Evolutionary conservation across 2,329 filamentous ascomycete species (phyloP).

Genomic region (Xylariaceae sp.): DNA sequence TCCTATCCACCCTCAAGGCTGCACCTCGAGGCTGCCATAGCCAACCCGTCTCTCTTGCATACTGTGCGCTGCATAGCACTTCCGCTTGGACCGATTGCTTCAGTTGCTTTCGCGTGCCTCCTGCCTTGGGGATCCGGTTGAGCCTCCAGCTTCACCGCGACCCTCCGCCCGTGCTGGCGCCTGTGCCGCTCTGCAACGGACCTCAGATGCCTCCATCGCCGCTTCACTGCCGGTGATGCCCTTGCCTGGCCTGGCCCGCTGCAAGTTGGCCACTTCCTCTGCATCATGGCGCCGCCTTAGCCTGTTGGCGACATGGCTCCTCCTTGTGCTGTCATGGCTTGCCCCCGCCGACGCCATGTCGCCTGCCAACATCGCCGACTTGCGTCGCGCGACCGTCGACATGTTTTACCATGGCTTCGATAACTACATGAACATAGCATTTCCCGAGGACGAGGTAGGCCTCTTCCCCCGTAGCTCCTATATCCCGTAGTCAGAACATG

Average conservation of each 20-base stretch:
- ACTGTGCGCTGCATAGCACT: too few species aligned
- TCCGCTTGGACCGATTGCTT: too few species aligned
- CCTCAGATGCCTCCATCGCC: constrained; percentile 29
- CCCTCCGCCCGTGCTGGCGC: constrained; percentile 10
- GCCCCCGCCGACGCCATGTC: constrained; percentile 48
- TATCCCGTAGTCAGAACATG: constrained; percentile 16
- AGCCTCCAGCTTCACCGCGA: constrained; percentile 7
- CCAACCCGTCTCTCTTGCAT: too few species aligned
- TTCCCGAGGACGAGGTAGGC: constrained; percentile 84
- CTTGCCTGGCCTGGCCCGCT: constrained; percentile 37
- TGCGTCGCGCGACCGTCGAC: constrained; percentile 62
- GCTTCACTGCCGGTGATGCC: constrained; percentile 39
- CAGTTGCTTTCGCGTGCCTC: not conserved
- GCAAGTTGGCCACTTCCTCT: constrained; percentile 26
- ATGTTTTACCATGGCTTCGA: constrained; percentile 98
- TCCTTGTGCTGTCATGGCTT: constrained; percentile 40
- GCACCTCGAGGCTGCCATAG: too few species aligned
- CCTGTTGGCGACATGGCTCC: constrained; percentile 26
- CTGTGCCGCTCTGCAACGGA: constrained; percentile 2
- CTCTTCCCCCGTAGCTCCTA: constrained; percentile 2
- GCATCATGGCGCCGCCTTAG: constrained; percentile 16
- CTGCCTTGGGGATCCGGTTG: constrained; percentile 12
- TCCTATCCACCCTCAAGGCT: too few species aligned
- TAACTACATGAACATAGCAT: constrained; percentile 91
- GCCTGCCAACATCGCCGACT: constrained; percentile 50